Percentiles rank a stretch among this genome's conserved stretches.
Conservation (phyloP, 2,329 filamentous ascomycete species). For the Penicillium carneum region DNA sequence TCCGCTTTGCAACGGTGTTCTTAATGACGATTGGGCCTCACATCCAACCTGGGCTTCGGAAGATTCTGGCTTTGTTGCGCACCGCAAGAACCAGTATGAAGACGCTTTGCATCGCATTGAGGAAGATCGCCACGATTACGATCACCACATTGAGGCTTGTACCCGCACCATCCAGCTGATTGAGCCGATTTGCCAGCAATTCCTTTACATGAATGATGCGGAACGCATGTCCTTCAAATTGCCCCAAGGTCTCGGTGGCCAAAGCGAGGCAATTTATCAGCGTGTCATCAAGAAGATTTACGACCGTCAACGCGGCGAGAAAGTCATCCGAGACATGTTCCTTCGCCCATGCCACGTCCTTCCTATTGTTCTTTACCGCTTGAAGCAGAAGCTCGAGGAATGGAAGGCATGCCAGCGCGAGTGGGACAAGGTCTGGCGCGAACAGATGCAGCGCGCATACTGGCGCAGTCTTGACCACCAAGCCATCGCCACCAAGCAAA, state of each 20-base stretch:
- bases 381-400: constrained; percentile 96
- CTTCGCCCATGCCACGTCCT: constrained; percentile 83
- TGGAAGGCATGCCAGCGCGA: constrained; percentile 97
- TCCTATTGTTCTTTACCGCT: constrained; percentile 82
- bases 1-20: constrained; percentile 87
- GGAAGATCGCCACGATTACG: constrained; percentile 97
- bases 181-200: constrained; percentile 89
- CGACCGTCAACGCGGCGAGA: constrained; percentile 78
- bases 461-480: constrained; percentile 97
- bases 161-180: constrained; percentile 93
- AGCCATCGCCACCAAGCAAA: constrained; percentile 84
- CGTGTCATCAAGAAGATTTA: constrained; percentile 98
- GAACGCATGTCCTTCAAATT: constrained; percentile 80
- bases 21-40: constrained; percentile 98
- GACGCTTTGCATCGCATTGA: constrained; percentile 95
- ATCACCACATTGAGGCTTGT: constrained; percentile 96
- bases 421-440: constrained; percentile 98
- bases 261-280: constrained; percentile 95
- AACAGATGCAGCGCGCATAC: constrained; percentile 92
- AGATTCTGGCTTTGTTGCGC: constrained; percentile 95
- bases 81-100: constrained; percentile 94
- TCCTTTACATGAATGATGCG: constrained; percentile 76
- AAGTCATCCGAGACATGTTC: constrained; percentile 88
- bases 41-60: constrained; percentile 99
- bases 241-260: constrained; percentile 82